Conservation (phyloP, 768 basidiomycete species). For the Panus rudis region DNA sequence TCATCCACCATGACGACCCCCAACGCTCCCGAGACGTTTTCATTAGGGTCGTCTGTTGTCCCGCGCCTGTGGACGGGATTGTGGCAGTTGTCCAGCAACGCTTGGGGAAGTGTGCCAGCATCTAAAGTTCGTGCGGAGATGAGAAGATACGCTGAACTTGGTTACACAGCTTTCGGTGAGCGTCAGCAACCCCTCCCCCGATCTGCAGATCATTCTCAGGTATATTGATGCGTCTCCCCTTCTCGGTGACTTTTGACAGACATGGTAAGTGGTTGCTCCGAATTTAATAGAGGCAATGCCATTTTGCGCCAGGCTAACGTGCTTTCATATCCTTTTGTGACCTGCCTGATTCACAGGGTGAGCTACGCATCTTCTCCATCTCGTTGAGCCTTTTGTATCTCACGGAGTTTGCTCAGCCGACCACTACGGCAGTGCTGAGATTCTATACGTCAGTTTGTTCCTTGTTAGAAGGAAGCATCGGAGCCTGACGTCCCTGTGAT, state of each 20-base stretch:
- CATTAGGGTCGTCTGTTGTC: conserved; percentile 22
- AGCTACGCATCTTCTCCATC: background rate
- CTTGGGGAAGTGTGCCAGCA: conserved; percentile 71
- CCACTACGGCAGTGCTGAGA: conserved; percentile 79
- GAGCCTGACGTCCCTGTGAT: background rate
- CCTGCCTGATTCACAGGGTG: background rate
- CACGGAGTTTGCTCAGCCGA: conserved; percentile 47
- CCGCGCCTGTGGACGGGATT: conserved; percentile 73
- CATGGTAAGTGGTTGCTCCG: conserved; percentile 43
- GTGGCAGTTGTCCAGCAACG: conserved; percentile 78
- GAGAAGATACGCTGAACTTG: conserved; percentile 48
- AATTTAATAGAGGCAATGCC: too few relatives aligned
- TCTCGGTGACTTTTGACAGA: too few relatives aligned
- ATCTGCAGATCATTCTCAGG: background rate
- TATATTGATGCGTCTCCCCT: too few relatives aligned
- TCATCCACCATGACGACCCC: background rate
- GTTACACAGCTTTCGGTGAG: conserved; percentile 56
- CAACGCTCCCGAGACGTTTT: conserved; percentile 14
- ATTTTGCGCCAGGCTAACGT: too few relatives aligned
- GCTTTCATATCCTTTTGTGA: too few relatives aligned
- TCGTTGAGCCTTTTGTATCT: conserved; percentile 7
- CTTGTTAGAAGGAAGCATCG: background rate
- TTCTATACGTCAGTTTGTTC: conserved; percentile 55
- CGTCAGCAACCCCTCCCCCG: conserved; percentile 8
- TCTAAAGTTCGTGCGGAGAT: conserved; percentile 59